phyloP scores from a whole-genome alignment of 148 eudicot genomes.

The Vaccinium myrtillus region DNA sequence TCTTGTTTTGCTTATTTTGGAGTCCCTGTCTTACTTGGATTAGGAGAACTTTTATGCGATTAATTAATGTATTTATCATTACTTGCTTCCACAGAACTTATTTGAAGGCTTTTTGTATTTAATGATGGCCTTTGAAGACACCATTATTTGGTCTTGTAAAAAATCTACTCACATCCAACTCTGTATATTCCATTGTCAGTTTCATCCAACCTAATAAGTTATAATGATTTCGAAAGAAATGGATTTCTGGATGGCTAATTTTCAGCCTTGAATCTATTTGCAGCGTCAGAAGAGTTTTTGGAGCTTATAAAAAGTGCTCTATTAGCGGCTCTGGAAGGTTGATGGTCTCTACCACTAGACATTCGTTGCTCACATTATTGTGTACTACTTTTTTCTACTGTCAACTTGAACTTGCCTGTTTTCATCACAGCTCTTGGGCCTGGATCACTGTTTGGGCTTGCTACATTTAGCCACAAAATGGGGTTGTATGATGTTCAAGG shows the following conservation, averaged over 20 bases:
- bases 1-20: not conserved
- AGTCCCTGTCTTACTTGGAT: not conserved
- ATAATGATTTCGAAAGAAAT: not conserved
- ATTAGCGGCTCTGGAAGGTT: conserved; percentile 92
- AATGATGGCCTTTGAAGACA: not conserved
- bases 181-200: not conserved
- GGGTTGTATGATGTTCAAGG: conserved; percentile 99
- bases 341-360: conserved; percentile 12
- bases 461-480: conserved; percentile 85
- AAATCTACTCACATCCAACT: not conserved
- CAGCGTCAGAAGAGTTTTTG: conserved; percentile 96
- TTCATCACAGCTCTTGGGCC: conserved; percentile 67
- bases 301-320: conserved; percentile 95
- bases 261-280: conserved; percentile 17
- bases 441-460: conserved; percentile 95
- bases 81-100: not conserved
- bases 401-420: not conserved
- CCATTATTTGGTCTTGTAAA: not conserved
- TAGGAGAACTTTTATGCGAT: not conserved
- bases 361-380: not conserved
- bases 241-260: not conserved
- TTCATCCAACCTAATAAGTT: not conserved
- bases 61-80: not conserved
- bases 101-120: not conserved
- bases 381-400: conserved; percentile 4